phyloP scores from a whole-genome alignment of 768 basidiomycete genomes.

The Strobilomyces echinocephalus region DNA sequence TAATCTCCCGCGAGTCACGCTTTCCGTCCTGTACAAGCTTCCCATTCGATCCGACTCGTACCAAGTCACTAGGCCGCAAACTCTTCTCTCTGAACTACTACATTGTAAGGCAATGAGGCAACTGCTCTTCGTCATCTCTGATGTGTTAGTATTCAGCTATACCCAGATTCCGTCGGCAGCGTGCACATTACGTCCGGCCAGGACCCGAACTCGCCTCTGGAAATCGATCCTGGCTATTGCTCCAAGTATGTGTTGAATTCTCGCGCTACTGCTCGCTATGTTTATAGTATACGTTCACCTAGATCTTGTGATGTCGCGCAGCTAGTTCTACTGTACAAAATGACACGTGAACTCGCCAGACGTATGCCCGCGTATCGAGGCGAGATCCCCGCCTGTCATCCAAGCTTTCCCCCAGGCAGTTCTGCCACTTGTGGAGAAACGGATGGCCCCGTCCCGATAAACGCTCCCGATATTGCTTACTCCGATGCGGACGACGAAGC shows the following conservation, averaged over 20 bases:
- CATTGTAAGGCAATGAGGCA: not conserved
- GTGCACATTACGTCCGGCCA: constrained; percentile 44
- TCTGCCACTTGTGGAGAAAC: constrained; percentile 22
- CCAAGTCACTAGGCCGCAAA: constrained; percentile 19
- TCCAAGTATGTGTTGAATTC: constrained; percentile 33
- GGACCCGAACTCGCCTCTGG: constrained; percentile 38
- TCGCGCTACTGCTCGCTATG: no score
- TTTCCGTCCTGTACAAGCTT: constrained; percentile 18
- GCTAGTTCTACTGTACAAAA: constrained; percentile 45
- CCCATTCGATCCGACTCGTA: constrained; percentile 12
- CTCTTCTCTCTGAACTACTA: constrained; percentile 18
- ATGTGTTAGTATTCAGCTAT: constrained; percentile 22
- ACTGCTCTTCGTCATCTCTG: not conserved
- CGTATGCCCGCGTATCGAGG: constrained; percentile 40
- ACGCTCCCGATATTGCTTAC: constrained; percentile 32
- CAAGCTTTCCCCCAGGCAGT: constrained; percentile 29
- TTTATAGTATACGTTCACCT: not conserved
- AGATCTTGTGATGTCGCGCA: constrained; percentile 13
- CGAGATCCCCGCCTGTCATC: constrained; percentile 18
- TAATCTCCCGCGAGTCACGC: not conserved
- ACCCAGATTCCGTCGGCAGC: constrained; percentile 44
- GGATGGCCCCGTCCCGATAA: constrained; percentile 18
- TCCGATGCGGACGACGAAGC: constrained; percentile 32
- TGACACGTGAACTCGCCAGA: constrained; percentile 47
- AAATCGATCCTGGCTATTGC: constrained; percentile 44